Conservation (phyloP, 2,329 filamentous ascomycete species). For the Mycosphaerelloides madeirae region DNA sequence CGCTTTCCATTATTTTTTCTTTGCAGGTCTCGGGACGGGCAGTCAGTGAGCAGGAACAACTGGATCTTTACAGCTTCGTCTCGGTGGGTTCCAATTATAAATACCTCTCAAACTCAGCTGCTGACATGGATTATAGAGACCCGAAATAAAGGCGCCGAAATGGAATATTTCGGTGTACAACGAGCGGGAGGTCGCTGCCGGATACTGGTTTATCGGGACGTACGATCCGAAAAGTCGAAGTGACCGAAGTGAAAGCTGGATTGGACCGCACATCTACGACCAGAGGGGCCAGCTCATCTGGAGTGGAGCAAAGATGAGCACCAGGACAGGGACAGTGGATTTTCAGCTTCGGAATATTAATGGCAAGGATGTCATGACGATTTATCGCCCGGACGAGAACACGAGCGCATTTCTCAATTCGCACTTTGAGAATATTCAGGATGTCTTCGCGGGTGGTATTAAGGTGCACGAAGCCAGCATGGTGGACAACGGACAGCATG, state of each 20-base stretch:
- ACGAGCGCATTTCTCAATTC: conserved; percentile 2
- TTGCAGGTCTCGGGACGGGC: no score
- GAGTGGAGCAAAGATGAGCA: conserved; percentile 7
- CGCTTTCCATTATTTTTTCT: no score
- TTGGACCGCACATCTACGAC: conserved; percentile 14
- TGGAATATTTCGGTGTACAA: conserved; percentile 11
- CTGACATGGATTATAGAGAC: conserved; percentile 1
- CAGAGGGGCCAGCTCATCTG: conserved; percentile 9
- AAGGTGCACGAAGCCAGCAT: conserved; percentile 11
- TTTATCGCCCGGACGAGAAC: conserved; percentile 1
- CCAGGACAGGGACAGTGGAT: conserved; percentile 8
- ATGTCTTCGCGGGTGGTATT: neutral
- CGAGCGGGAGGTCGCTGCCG: conserved; percentile 3
- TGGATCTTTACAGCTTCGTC: no score
- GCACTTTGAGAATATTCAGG: conserved; percentile 2
- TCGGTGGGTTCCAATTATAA: no score
- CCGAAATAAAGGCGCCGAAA: conserved; percentile 10
- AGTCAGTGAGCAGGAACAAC: no score
- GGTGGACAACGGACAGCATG: conserved; percentile 5
- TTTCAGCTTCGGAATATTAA: conserved; percentile 7
- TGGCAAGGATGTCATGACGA: conserved; percentile 3
- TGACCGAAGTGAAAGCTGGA: conserved; percentile 1
- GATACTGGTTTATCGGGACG: conserved; percentile 11
- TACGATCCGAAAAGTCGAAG: conserved; percentile 3
- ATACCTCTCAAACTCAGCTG: no score